These are phyloP conservation scores for Phytophthora palmivora DNA, from an alignment of 352 stramenopile genomes.

Conservation along the genomic window DNA sequence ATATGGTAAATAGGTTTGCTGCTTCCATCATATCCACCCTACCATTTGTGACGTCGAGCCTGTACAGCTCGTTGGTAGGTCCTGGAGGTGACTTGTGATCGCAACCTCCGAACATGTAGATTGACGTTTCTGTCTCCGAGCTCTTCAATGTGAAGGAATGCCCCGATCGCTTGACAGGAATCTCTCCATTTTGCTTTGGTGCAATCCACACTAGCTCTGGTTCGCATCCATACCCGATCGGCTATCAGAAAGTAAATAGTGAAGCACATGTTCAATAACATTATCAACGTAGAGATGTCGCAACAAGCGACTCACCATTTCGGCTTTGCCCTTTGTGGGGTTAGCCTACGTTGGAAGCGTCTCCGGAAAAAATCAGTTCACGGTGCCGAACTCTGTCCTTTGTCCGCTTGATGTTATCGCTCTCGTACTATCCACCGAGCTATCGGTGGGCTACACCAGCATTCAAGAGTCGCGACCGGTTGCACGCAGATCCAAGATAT, in stretches of 20 bases:
- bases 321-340: conserved; percentile 11
- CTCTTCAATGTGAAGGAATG: conserved; percentile 94
- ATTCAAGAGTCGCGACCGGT: conserved; percentile 44
- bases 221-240: conserved; percentile 83
- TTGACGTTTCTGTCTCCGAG: conserved; percentile 64
- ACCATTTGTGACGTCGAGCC: conserved; percentile 92
- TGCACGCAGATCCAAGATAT: conserved; percentile 33
- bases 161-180: conserved; percentile 94
- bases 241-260: conserved; percentile 44
- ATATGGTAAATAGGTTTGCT: not conserved
- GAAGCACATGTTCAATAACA: conserved; percentile 14
- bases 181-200: conserved; percentile 92
- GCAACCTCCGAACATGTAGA: conserved; percentile 92
- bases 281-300: not conserved
- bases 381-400: not conserved
- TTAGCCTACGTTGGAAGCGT: conserved; percentile 3
- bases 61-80: conserved; percentile 95
- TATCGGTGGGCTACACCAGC: not conserved
- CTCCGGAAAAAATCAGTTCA: not conserved
- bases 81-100: conserved; percentile 92
- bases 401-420: not conserved
- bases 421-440: conserved; percentile 1
- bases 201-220: conserved; percentile 91
- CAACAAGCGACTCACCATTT: conserved; percentile 31
- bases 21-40: not conserved